Conservation (phyloP, 306 rosid genomes). For the Cajanus cajan region DNA sequence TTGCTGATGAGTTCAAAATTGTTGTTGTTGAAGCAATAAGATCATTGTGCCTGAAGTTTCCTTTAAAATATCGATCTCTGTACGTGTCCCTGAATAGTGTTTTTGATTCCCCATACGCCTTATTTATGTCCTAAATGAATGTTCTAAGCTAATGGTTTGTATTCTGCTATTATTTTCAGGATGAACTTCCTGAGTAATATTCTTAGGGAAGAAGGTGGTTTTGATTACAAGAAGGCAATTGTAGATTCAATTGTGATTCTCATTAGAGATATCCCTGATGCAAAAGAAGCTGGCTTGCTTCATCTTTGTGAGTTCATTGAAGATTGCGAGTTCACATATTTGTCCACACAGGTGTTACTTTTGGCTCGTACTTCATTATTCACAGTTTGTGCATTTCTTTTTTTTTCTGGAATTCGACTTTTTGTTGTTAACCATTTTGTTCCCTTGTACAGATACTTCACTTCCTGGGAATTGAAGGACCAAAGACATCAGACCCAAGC, state of each 20-base stretch:
- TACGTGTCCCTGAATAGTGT: conserved; percentile 29
- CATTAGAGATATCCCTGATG: conserved; percentile 93
- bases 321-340: conserved; percentile 97
- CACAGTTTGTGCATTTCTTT: conserved; percentile 13
- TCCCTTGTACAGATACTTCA: conserved; percentile 75
- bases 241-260: conserved; percentile 97
- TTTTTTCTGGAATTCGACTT: conserved; percentile 13
- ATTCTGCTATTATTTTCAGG: conserved; percentile 45
- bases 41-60: conserved; percentile 93
- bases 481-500: conserved; percentile 96
- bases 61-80: conserved; percentile 90
- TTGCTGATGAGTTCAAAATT: conserved; percentile 97
- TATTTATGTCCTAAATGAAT: not conserved
- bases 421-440: conserved; percentile 16
- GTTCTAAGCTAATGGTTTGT: conserved; percentile 26
- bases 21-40: conserved; percentile 98
- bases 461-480: conserved; percentile 97
- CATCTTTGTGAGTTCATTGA: conserved; percentile 99
- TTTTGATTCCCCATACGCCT: not conserved
- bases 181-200: conserved; percentile 97
- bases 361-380: conserved; percentile 22
- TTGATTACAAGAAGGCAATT: conserved; percentile 97
- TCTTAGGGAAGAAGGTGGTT: conserved; percentile 98
- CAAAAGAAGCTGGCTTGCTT: conserved; percentile 94
- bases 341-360: conserved; percentile 87